Conservation (phyloP, 2,329 filamentous ascomycete species). For the Aureobasidium sp. region DNA sequence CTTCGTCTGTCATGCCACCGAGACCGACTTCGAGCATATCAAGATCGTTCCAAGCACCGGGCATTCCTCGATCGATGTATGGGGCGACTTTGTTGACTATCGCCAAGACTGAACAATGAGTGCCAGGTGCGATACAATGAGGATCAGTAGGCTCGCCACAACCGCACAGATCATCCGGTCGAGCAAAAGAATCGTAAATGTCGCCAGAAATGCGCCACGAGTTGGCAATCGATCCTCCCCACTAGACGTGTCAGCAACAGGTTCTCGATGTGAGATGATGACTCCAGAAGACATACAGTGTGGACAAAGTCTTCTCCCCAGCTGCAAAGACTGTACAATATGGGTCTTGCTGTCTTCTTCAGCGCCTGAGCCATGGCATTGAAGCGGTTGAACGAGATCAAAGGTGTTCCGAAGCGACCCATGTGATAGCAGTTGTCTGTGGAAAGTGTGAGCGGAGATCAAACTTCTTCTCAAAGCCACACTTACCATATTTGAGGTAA, state of each 20-base stretch:
- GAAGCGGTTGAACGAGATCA: conserved; percentile 42
- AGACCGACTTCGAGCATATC: conserved; percentile 46
- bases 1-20: conserved; percentile 33
- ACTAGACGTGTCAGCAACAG: not conserved
- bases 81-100: conserved; percentile 44
- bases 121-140: conserved; percentile 40
- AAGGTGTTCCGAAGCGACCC: conserved; percentile 43
- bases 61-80: conserved; percentile 35
- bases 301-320: conserved; percentile 34
- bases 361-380: conserved; percentile 42
- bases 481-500: conserved; percentile 43
- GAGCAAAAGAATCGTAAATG: conserved; percentile 41
- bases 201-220: conserved; percentile 43
- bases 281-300: conserved; percentile 42
- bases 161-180: conserved; percentile 37
- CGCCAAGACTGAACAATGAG: conserved; percentile 44
- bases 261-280: not conserved
- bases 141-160: too few relatives aligned
- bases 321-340: conserved; percentile 37
- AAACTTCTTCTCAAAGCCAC: not conserved
- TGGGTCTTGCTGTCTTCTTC: conserved; percentile 39
- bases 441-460: conserved; percentile 19
- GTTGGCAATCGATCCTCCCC: conserved; percentile 41
- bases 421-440: conserved; percentile 49
- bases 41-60: conserved; percentile 44